Evolutionary conservation across 805 yeast genomes (phyloP).

Genomic region (Priceomyces medius): DNA sequence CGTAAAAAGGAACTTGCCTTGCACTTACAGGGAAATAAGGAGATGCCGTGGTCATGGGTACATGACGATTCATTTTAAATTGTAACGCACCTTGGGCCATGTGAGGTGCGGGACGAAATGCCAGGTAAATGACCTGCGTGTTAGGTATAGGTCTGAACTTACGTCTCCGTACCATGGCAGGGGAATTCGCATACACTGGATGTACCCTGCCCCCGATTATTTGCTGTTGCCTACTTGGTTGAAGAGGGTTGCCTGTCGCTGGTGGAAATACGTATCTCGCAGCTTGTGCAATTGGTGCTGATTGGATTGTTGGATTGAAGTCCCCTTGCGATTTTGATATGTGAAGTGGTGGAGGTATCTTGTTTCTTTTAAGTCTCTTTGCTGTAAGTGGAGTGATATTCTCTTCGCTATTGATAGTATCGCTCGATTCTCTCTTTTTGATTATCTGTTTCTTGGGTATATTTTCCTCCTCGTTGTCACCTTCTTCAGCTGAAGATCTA

Average conservation of each 20-base stretch:
- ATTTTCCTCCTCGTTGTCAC: slow-evolving; percentile 2
- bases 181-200: background rate
- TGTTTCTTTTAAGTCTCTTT: slow-evolving; percentile 31
- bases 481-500: background rate
- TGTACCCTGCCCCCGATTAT: background rate
- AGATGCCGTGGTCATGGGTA: slow-evolving; percentile 11
- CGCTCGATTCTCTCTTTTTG: slow-evolving; percentile 8
- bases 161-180: slow-evolving; percentile 3
- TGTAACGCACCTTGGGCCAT: background rate
- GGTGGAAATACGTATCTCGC: slow-evolving; percentile 1
- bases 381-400: slow-evolving; percentile 17
- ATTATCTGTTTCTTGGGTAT: background rate
- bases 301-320: slow-evolving; percentile 25
- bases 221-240: background rate
- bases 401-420: background rate
- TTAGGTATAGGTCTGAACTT: slow-evolving; percentile 4
- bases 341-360: slow-evolving; percentile 32
- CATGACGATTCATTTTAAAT: background rate
- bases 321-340: slow-evolving; percentile 11
- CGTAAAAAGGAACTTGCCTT: background rate
- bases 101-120: slow-evolving; percentile 1
- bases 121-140: slow-evolving; percentile 3
- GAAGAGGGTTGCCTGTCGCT: background rate
- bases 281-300: slow-evolving; percentile 30
- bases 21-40: slow-evolving; percentile 8